Conservation (phyloP, 306 rosid species). For the Fragaria iinumae region DNA sequence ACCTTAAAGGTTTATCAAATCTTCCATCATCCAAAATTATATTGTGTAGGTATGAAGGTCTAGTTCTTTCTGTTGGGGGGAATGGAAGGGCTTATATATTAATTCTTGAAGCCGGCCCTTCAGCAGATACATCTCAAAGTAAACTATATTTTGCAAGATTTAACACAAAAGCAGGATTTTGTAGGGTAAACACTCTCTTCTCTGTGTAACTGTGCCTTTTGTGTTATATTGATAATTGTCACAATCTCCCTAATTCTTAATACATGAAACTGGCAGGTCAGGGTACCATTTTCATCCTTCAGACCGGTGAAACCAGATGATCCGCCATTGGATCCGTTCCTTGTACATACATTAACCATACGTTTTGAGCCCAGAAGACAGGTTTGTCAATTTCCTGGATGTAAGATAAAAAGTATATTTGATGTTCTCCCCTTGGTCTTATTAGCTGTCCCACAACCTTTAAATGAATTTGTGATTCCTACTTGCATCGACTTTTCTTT, state of each 20-base stretch:
- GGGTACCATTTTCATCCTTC: slow-evolving; percentile 91
- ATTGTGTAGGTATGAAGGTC: slow-evolving; percentile 78
- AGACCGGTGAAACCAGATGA: slow-evolving; percentile 92
- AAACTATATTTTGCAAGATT: slow-evolving; percentile 81
- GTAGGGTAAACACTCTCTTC: slow-evolving; percentile 57
- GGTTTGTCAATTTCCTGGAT: slow-evolving; percentile 43
- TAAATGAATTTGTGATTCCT: neutral
- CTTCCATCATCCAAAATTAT: slow-evolving; percentile 13
- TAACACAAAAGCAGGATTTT: slow-evolving; percentile 90
- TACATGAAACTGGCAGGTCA: slow-evolving; percentile 60
- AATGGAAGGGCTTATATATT: slow-evolving; percentile 86
- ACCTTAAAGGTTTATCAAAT: slow-evolving; percentile 8
- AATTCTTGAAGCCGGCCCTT: slow-evolving; percentile 92
- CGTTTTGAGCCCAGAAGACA: slow-evolving; percentile 99
- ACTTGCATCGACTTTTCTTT: neutral
- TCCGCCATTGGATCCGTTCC: slow-evolving; percentile 89
- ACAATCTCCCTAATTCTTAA: slow-evolving; percentile 22
- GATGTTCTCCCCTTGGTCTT: neutral
- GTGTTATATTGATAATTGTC: slow-evolving; percentile 1
- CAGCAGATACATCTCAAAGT: slow-evolving; percentile 72
- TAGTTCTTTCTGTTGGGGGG: slow-evolving; percentile 95
- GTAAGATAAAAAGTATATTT: neutral
- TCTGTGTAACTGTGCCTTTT: neutral
- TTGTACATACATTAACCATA: slow-evolving; percentile 88
- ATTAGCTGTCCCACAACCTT: neutral